Evolutionary conservation across 306 rosid genomes (phyloP).

Genomic region (Inga leiocalycina): DNA sequence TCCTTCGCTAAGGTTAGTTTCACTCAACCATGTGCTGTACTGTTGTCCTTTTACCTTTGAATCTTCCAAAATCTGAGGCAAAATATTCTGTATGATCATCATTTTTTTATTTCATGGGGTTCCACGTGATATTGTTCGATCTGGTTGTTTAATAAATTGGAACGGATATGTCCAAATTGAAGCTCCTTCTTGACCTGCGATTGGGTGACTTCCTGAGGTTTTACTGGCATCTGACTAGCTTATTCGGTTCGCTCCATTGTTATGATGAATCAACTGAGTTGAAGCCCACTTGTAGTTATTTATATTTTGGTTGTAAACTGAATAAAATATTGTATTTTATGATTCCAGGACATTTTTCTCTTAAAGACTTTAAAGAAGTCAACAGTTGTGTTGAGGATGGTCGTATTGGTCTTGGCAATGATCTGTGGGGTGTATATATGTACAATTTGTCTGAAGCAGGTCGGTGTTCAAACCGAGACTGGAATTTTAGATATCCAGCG

Average conservation of each 20-base stretch:
- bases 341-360: constrained; percentile 63
- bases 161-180: constrained; percentile 20
- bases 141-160: constrained; percentile 41
- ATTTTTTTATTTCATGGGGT: constrained; percentile 36
- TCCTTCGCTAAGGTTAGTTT: constrained; percentile 75
- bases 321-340: constrained; percentile 30
- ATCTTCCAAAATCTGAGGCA: constrained; percentile 10
- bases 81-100: constrained; percentile 36
- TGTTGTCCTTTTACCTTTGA: constrained; percentile 32
- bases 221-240: background rate
- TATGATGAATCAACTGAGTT: constrained; percentile 26
- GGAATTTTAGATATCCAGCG: constrained; percentile 58
- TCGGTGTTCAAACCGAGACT: constrained; percentile 52
- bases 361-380: constrained; percentile 75
- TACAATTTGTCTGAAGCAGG: constrained; percentile 84
- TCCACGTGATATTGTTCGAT: constrained; percentile 55
- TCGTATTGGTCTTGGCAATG: constrained; percentile 76
- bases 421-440: constrained; percentile 92
- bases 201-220: constrained; percentile 27
- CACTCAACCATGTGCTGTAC: background rate
- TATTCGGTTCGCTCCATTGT: constrained; percentile 28
- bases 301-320: background rate
- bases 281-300: background rate
- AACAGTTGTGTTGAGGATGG: constrained; percentile 76
- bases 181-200: constrained; percentile 34